Conservation (phyloP, 1,139 yeast genomes). For the Lodderomyces parapsilosis region DNA sequence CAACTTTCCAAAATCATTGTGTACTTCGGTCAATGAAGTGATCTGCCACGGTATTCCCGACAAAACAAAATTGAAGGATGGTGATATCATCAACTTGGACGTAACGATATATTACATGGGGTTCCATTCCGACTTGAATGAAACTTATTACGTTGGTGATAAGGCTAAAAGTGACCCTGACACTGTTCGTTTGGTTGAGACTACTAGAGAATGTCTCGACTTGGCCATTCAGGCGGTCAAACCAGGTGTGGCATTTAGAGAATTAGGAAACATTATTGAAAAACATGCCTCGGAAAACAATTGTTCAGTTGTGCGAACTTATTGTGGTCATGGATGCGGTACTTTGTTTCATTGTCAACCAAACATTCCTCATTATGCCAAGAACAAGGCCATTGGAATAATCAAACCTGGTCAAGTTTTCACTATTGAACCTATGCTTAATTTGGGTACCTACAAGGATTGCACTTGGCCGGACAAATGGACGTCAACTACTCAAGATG, state of each 20-base stretch:
- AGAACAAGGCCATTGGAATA: constrained; percentile 89
- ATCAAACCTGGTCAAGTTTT: constrained; percentile 96
- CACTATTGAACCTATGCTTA: constrained; percentile 98
- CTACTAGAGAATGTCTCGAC: constrained; percentile 87
- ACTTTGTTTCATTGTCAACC: constrained; percentile 90
- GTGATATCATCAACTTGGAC: constrained; percentile 92
- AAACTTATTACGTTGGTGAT: constrained; percentile 95
- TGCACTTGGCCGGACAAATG: constrained; percentile 96
- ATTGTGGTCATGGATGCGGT: constrained; percentile 94
- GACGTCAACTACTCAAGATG: constrained; percentile 92
- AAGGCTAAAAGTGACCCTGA: constrained; percentile 75
- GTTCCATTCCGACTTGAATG: constrained; percentile 91
- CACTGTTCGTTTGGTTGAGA: constrained; percentile 84
- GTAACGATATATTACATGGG: constrained; percentile 85
- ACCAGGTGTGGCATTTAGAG: constrained; percentile 90
- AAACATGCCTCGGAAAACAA: constrained; percentile 76
- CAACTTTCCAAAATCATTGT: constrained; percentile 88
- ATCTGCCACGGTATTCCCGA: constrained; percentile 99
- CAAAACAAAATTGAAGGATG: constrained; percentile 78
- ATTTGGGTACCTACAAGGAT: constrained; percentile 82
- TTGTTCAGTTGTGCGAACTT: constrained; percentile 85
- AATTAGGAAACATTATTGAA: constrained; percentile 86
- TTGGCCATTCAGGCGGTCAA: constrained; percentile 80
- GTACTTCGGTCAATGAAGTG: constrained; percentile 92
- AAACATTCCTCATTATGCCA: constrained; percentile 90